phyloP scores from a whole-genome alignment of 305 asterid species.

The Fraxinus sp. region DNA sequence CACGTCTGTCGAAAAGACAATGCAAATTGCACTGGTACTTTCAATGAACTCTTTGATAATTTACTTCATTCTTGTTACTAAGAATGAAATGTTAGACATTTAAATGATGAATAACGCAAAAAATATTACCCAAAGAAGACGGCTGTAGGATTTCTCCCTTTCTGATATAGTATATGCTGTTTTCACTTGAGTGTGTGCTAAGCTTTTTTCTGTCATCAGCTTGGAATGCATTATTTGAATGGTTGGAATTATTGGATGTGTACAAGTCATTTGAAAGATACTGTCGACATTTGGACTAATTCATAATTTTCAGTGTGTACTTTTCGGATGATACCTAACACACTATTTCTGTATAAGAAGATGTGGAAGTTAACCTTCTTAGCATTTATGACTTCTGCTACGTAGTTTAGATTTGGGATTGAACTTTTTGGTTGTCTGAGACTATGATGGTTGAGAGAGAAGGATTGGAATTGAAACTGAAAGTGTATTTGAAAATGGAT shows the following conservation, averaged over 20 bases:
- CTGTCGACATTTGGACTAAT: background rate
- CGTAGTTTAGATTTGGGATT: background rate
- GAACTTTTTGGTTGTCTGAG: background rate
- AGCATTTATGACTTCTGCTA: background rate
- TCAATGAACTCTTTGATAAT: background rate
- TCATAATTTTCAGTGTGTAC: background rate
- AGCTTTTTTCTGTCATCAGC: background rate
- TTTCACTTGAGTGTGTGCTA: background rate
- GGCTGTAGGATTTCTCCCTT: slow-evolving; percentile 5
- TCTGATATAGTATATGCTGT: background rate
- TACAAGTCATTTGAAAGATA: background rate
- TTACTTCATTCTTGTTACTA: background rate
- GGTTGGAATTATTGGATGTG: background rate
- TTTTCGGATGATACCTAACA: background rate
- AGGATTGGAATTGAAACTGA: background rate
- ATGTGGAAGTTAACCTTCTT: background rate
- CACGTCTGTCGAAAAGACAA: background rate
- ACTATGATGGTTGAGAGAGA: background rate
- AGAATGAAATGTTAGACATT: background rate
- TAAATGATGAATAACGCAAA: background rate
- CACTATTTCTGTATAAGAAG: background rate
- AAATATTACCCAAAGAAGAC: background rate
- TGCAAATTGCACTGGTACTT: background rate
- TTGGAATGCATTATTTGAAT: slow-evolving; percentile 3
- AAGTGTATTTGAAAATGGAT: background rate